phyloP scores from a whole-genome alignment of 2,329 filamentous ascomycete genomes.

The Fusarium pseudocircinatum region DNA sequence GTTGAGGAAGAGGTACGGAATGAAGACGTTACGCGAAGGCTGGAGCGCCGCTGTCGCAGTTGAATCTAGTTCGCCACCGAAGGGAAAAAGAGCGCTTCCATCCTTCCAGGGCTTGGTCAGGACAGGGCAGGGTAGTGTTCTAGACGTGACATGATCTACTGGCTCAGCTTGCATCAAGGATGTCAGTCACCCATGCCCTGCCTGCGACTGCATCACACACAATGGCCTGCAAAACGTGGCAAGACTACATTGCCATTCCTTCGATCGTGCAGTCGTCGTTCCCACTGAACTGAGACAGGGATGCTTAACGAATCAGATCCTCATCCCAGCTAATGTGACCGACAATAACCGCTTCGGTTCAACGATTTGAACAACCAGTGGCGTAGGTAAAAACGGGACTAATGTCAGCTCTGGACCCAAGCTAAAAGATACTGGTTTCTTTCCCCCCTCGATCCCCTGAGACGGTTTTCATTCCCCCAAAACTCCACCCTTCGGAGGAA shows the following conservation, averaged over 20 bases:
- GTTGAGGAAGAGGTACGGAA: background rate
- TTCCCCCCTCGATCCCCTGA: slow-evolving; percentile 18
- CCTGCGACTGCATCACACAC: background rate
- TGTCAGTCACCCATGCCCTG: background rate
- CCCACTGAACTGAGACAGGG: background rate
- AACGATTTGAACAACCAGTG: background rate
- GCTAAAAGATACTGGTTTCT: background rate
- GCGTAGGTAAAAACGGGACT: background rate
- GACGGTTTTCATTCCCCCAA: background rate
- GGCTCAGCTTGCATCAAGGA: background rate
- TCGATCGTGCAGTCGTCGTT: background rate
- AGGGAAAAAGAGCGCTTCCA: background rate
- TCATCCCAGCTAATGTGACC: background rate
- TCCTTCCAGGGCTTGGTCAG: background rate
- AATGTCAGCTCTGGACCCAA: slow-evolving; percentile 1
- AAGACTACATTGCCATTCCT: background rate
- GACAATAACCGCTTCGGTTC: background rate
- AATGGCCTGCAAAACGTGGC: slow-evolving; percentile 3
- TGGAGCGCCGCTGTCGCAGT: background rate
- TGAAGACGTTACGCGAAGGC: background rate
- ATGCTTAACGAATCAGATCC: background rate
- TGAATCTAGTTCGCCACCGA: background rate
- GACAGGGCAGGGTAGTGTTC: background rate
- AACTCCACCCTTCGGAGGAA: slow-evolving; percentile 23
- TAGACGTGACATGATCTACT: background rate